Conservation (phyloP, 306 rosid species). For the barrel medic (Medicago truncatula) region DNA sequence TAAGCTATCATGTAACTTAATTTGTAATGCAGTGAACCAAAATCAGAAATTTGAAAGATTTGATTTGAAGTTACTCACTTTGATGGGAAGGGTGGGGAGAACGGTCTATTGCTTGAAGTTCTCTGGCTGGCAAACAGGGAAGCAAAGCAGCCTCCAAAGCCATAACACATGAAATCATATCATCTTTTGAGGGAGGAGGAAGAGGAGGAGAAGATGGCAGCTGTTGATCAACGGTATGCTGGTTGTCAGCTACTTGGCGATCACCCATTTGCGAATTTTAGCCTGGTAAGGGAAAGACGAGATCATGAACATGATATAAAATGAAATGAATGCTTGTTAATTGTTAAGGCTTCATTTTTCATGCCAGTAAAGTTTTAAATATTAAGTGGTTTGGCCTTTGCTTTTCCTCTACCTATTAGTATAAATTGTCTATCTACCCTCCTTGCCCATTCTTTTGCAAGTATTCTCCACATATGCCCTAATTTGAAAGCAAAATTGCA, state of each 20-base stretch:
- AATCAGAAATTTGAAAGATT: slow-evolving; percentile 13
- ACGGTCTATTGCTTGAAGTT: slow-evolving; percentile 97
- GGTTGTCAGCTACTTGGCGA: slow-evolving; percentile 61
- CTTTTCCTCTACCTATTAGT: too few relatives aligned
- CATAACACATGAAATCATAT: slow-evolving; percentile 75
- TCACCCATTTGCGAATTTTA: slow-evolving; percentile 64
- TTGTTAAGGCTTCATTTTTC: too few relatives aligned
- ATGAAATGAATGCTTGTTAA: too few relatives aligned
- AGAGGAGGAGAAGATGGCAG: slow-evolving; percentile 62
- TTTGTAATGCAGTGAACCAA: background rate
- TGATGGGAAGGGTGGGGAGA: slow-evolving; percentile 95
- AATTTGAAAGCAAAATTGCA: too few relatives aligned
- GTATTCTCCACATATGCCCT: too few relatives aligned
- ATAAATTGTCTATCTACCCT: too few relatives aligned
- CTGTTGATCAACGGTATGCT: slow-evolving; percentile 55
- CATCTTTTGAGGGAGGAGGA: slow-evolving; percentile 64
- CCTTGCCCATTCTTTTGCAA: too few relatives aligned
- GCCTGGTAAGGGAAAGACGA: slow-evolving; percentile 14
- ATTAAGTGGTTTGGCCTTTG: too few relatives aligned
- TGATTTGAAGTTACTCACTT: slow-evolving; percentile 56
- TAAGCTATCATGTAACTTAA: background rate
- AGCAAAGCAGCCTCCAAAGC: slow-evolving; percentile 95
- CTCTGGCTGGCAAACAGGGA: slow-evolving; percentile 96
- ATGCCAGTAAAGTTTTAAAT: too few relatives aligned
- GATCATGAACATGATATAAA: background rate